These are phyloP conservation scores for Talaromyces borbonicus DNA, from an alignment of 495 filamentous ascomycete species.

Conservation along the genomic window DNA sequence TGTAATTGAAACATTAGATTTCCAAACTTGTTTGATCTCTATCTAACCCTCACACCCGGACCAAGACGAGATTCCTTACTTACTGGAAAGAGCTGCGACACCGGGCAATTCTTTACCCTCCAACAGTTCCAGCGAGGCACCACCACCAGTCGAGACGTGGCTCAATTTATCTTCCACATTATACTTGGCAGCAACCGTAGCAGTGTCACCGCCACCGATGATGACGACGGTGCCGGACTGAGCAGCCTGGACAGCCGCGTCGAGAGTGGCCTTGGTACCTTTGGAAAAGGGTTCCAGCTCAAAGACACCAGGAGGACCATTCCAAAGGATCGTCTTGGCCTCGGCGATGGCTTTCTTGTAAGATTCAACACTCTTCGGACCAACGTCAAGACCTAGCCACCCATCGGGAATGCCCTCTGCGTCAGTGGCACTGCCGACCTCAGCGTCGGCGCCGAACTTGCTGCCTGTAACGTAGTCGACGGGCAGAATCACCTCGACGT, in stretches of 20 bases:
- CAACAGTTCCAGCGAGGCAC: conserved; percentile 88
- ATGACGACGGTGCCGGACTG: conserved; percentile 85
- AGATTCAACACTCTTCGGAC: conserved; percentile 72
- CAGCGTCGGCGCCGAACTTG: conserved; percentile 84
- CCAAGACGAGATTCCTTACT: conserved; percentile 45
- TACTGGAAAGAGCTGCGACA: conserved; percentile 88
- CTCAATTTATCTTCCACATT: conserved; percentile 90
- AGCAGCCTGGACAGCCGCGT: conserved; percentile 72
- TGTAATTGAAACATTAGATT: too few species aligned
- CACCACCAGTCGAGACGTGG: conserved; percentile 95
- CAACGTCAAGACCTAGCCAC: conserved; percentile 95
- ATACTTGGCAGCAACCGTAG: conserved; percentile 96
- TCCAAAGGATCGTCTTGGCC: conserved; percentile 98
- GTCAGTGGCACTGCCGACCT: conserved; percentile 74
- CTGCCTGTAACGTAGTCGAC: conserved; percentile 93
- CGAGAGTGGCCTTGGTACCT: conserved; percentile 82
- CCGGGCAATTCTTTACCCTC: conserved; percentile 97
- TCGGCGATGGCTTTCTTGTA: conserved; percentile 77
- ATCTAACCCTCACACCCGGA: too few species aligned
- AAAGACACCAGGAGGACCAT: conserved; percentile 93
- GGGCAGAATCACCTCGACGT: conserved; percentile 88
- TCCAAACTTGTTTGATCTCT: too few species aligned
- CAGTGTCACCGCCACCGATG: conserved; percentile 96
- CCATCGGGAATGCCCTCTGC: conserved; percentile 85
- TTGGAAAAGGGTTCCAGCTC: conserved; percentile 90